phyloP scores from a whole-genome alignment of 2,329 filamentous ascomycete species.

The Parasarocladium wereldwijsianum region DNA sequence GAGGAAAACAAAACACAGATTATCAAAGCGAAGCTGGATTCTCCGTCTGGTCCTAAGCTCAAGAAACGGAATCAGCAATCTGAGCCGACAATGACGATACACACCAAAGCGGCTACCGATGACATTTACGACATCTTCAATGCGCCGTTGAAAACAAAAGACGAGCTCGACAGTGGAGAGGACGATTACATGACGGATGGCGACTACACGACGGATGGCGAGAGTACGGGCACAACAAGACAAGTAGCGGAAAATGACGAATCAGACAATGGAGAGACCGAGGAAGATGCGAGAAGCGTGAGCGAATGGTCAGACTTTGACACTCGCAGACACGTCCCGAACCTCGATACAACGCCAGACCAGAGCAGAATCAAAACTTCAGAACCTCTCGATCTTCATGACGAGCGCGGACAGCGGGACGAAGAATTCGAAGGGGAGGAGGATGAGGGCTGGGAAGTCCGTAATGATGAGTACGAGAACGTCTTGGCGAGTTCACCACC shows the following conservation, averaged over 20 bases:
- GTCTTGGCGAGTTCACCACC: conserved; percentile 28
- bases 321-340: conserved; percentile 53
- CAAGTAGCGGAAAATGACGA: conserved; percentile 41
- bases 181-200: conserved; percentile 53
- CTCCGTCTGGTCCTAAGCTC: conserved; percentile 71
- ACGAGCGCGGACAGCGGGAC: conserved; percentile 16
- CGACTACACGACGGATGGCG: conserved; percentile 72
- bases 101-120: conserved; percentile 87
- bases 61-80: conserved; percentile 57
- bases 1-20: conserved; percentile 89
- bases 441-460: conserved; percentile 18
- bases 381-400: conserved; percentile 20
- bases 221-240: conserved; percentile 68
- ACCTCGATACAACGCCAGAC: conserved; percentile 17
- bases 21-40: conserved; percentile 86
- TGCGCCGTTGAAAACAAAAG: conserved; percentile 39
- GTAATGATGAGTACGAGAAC: conserved; percentile 21
- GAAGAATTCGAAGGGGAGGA: conserved; percentile 15
- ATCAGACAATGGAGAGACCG: conserved; percentile 32
- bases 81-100: conserved; percentile 96
- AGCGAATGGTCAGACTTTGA: conserved; percentile 88
- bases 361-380: conserved; percentile 23
- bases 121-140: conserved; percentile 98
- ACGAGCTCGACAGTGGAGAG: conserved; percentile 27
- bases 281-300: conserved; percentile 44